A percentile compares a stretch with the other conserved stretches of the same genome.
Conservation (phyloP, 305 asterid species). For the Fraxinus velutina region DNA sequence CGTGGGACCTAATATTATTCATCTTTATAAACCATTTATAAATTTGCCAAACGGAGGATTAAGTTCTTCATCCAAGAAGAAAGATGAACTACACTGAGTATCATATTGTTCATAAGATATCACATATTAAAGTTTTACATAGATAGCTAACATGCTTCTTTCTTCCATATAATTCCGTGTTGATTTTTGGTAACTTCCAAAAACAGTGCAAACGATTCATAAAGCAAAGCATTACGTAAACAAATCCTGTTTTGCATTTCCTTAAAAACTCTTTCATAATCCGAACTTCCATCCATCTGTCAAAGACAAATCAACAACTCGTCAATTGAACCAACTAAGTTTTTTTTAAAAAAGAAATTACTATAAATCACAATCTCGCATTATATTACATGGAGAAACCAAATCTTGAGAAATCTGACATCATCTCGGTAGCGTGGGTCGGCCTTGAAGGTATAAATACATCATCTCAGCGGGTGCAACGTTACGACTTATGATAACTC, state of each 20-base stretch:
- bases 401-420: conserved; percentile 83
- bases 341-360: neutral
- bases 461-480: neutral
- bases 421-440: conserved; percentile 67
- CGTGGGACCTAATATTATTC: no score
- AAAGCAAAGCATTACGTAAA: conserved; percentile 51
- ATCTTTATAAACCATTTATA: neutral
- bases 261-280: conserved; percentile 53
- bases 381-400: conserved; percentile 74
- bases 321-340: conserved; percentile 6
- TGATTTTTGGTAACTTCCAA: conserved; percentile 39
- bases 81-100: neutral
- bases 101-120: neutral
- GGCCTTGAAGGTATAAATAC: conserved; percentile 57
- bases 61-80: neutral
- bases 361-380: neutral
- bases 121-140: neutral
- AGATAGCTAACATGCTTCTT: neutral
- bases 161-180: neutral
- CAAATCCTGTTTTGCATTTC: conserved; percentile 73
- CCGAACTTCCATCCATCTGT: conserved; percentile 78
- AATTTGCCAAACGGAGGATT: neutral
- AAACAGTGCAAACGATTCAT: conserved; percentile 63
- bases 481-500: no score
- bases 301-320: conserved; percentile 1